phyloP scores from a whole-genome alignment of 2,329 filamentous ascomycete genomes.

The Dothideomycetes sp. region DNA sequence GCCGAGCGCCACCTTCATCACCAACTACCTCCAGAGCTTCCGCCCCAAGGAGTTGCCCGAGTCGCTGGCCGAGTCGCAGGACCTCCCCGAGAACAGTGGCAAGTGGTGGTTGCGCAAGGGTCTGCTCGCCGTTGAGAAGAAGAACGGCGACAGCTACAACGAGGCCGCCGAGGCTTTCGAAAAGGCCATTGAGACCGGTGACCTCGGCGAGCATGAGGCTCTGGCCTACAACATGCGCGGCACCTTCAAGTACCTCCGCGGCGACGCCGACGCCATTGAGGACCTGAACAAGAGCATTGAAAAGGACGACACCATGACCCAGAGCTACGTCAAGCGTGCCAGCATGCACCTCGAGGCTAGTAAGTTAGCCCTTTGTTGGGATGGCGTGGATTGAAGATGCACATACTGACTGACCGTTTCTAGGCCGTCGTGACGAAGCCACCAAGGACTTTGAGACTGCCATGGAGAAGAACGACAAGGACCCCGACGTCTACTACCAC shows the following conservation, averaged over 20 bases:
- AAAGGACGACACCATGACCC: conserved; percentile 75
- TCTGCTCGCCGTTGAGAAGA: conserved; percentile 68
- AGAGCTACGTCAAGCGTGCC: conserved; percentile 97
- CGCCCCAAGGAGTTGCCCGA: conserved; percentile 68
- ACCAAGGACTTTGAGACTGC: conserved; percentile 81
- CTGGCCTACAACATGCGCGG: conserved; percentile 94
- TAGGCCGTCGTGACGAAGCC: conserved; percentile 75
- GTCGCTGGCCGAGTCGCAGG: conserved; percentile 73
- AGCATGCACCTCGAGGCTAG: conserved; percentile 95
- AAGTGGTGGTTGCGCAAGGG: conserved; percentile 81
- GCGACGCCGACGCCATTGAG: conserved; percentile 69
- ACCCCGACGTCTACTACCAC: conserved; percentile 98
- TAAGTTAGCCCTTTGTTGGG: conserved; percentile 31
- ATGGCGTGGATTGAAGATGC: background rate
- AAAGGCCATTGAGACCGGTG: conserved; percentile 72
- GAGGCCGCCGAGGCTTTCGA: conserved; percentile 81
- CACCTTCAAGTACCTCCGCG: conserved; percentile 87
- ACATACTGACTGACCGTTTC: conserved; percentile 30
- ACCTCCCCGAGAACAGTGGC: conserved; percentile 67
- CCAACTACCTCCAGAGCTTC: conserved; percentile 99
- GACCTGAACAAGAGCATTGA: conserved; percentile 92
- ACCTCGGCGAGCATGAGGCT: conserved; percentile 74
- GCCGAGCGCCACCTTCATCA: conserved; percentile 91
- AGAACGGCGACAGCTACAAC: conserved; percentile 84
- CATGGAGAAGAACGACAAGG: conserved; percentile 71